Base-by-base conservation (phyloP, 2,329 filamentous ascomycete species). In the Clonostachys sp. region DNA sequence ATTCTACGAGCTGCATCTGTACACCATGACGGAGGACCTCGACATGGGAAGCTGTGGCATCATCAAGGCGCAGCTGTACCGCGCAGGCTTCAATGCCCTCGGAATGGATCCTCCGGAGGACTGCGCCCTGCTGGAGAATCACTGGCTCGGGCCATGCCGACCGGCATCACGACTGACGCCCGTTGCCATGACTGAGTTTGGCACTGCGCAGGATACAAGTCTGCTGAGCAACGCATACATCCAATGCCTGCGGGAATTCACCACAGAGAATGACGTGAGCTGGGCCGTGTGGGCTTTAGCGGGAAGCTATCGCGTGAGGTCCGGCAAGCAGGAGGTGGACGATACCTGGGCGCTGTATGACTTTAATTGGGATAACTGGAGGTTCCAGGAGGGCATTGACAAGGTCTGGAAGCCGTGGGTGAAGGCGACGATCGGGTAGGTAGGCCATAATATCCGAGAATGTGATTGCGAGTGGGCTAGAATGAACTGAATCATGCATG, bases 341-440 rank as follows among this genome's bases (percentile, higher is more conserved):
- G 73, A 77, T 55, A 72, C 68, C 0, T 77, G 74, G 74, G 74
- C 71, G 1, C 50, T 77, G 57, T 68, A 67, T 38, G 76, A 66
- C 48, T 64, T 63, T 13, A 65, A 75, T 46, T 77, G 71, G 70
- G 62, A 60, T 12, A 71, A 66, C 0, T 77, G 74, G 74, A 67
- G 66, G 33, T 71, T 68, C 42, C 62, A 65, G 2, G 64, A 62
- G 39, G 73, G 70, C 2, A 61, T 77, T 33, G 70, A 77, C 51
- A 57, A 65, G 45, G 72, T 70, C 54, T 77, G 73, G 73, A 75
- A 73, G 63, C 74, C 74, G 4, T 77, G 74, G 73, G 65, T 75
- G 3, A 52, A 58, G 54, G 61, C 53, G 10, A 75, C 74, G 71
- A 50, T 47, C 20, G 45, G 9, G 24, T 30, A 30, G 24, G 8